Evolutionary conservation across 108 stramenopile species (phyloP), one percentile per base, ranked within the genome.

Genomic region (Nitzschia sp.): DNA sequence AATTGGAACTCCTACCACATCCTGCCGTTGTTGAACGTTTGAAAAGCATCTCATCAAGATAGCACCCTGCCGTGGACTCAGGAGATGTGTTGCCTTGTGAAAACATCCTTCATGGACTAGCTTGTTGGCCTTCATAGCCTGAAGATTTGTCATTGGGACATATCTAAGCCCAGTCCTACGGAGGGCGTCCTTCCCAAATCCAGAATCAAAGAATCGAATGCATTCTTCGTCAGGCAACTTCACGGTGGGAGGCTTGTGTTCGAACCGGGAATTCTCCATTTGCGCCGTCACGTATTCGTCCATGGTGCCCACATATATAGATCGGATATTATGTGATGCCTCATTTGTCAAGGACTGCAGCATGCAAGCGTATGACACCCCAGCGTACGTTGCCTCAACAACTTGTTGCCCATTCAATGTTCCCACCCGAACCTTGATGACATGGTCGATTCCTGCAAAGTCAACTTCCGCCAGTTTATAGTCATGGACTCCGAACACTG

Each of bases 141-240:
- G 74, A 17, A 69, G 59, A 34, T 63, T 53, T 0, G 67, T 69
- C n/a, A 75, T n/a, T 43, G 74, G 74, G 14, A 75, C 74, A 63
- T 37, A 75, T n/a, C 68, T 59, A 15, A 75, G 53, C 21, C 38
- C 8, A 12, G 74, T 69, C 19, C 50, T 26, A 10, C 74, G 74
- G 20, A 75, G 68, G 10, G 57, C 58, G n/a, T 12, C 42, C 25
- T 21, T 63, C 41, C 51, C 10, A 41, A 17, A 21, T 0, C 8
- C 20, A 10, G 10, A 17, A 37, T 37, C 66, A 48, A 17, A 48
- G 17, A 48, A 48, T 26, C 22, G 34, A 10, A 42, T 29, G 37
- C 10, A 15, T 25, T 15, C 17, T 22, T 22, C 17, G 43, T 51
- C 26, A 12, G 15, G 15, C 54, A 56, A 38, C 10, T 44, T 57